These are phyloP conservation scores for Hirsutella rhossiliensis DNA, from an alignment of 2,329 filamentous ascomycete genomes.

Conservation along the genomic window DNA sequence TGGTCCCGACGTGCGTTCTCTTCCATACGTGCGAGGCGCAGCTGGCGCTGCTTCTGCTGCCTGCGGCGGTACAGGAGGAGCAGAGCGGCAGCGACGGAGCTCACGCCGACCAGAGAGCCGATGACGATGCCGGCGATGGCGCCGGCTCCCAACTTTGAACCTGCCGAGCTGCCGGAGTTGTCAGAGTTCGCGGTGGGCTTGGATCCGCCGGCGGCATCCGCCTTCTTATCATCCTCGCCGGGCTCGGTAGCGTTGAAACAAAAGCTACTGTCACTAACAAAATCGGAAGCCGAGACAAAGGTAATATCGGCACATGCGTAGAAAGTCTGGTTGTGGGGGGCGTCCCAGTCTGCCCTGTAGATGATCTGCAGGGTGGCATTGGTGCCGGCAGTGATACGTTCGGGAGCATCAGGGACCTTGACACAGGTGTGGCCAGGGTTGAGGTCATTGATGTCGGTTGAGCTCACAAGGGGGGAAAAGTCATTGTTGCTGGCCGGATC, in stretches of 20 bases:
- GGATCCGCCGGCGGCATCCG: slow-evolving; percentile 8
- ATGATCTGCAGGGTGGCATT: slow-evolving; percentile 37
- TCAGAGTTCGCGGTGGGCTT: slow-evolving; percentile 3
- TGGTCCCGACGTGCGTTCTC: slow-evolving; percentile 1
- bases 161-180: not conserved
- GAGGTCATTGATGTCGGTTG: slow-evolving; percentile 23
- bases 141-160: not conserved
- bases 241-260: slow-evolving; percentile 32
- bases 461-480: slow-evolving; percentile 23
- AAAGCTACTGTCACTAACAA: slow-evolving; percentile 19
- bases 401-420: slow-evolving; percentile 20
- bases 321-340: slow-evolving; percentile 29
- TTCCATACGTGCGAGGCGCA: slow-evolving; percentile 1
- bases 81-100: not conserved
- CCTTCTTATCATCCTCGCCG: slow-evolving; percentile 11
- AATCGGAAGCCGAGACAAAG: slow-evolving; percentile 21
- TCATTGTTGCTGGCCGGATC: slow-evolving; percentile 27
- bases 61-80: slow-evolving; percentile 1
- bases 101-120: not conserved
- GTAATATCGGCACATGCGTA: slow-evolving; percentile 38
- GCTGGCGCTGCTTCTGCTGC: not conserved
- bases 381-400: slow-evolving; percentile 21
- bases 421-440: slow-evolving; percentile 35
- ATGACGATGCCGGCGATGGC: slow-evolving; percentile 1
- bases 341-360: slow-evolving; percentile 31